Conservation (phyloP, 345 rosid genomes). For the Excoecaria agallocha region DNA sequence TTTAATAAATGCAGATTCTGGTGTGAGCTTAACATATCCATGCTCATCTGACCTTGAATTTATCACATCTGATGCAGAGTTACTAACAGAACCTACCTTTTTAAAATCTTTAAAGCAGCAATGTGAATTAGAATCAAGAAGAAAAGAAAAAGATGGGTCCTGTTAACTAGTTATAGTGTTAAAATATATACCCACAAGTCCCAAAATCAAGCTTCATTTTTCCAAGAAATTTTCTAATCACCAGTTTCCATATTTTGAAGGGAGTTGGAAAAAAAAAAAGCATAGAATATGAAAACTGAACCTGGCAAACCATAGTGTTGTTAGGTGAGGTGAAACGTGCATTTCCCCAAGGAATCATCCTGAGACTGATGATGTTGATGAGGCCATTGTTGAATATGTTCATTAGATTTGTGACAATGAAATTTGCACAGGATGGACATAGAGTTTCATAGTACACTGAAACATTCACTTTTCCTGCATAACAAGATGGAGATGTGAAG, state of each 20-base stretch:
- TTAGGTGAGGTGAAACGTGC: constrained; percentile 22
- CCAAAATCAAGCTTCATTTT: too few species aligned
- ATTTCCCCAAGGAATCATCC: constrained; percentile 47
- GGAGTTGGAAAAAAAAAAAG: neutral
- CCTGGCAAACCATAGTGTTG: constrained; percentile 35
- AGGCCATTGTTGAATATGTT: constrained; percentile 35
- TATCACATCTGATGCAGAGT: neutral
- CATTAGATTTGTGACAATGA: constrained; percentile 31
- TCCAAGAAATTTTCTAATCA: too few species aligned
- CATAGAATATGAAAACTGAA: neutral
- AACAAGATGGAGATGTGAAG: constrained; percentile 12
- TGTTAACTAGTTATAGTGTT: neutral
- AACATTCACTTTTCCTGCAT: constrained; percentile 33
- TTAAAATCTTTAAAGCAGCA: neutral
- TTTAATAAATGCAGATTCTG: neutral
- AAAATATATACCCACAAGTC: neutral
- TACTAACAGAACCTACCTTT: neutral
- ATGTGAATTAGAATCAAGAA: neutral
- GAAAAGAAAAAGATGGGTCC: constrained; percentile 18
- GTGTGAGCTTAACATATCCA: neutral
- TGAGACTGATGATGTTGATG: constrained; percentile 41
- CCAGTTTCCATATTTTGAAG: too few species aligned
- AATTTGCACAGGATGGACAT: constrained; percentile 26
- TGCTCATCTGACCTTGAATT: neutral
- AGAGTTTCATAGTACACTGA: constrained; percentile 45